Conservation (phyloP, 108 stramenopile species). For the Mayamaea pseudoterrestris region DNA sequence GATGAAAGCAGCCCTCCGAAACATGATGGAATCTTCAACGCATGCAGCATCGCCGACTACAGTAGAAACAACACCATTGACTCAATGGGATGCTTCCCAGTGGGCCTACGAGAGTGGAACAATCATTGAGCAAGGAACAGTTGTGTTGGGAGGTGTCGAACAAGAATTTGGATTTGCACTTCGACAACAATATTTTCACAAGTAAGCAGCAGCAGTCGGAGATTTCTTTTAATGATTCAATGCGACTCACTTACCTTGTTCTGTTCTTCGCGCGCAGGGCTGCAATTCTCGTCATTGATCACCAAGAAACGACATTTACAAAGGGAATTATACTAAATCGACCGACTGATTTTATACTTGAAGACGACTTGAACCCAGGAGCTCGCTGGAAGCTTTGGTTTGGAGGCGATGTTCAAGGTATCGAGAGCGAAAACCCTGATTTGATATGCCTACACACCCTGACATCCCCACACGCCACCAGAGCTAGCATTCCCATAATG, state of each 20-base stretch:
- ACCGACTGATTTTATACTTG: conserved; percentile 43
- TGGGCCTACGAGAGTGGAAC: conserved; percentile 75
- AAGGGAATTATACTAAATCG: conserved; percentile 69
- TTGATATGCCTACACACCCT: conserved; percentile 72
- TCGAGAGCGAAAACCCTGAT: conserved; percentile 51
- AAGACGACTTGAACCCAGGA: conserved; percentile 31
- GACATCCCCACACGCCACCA: conserved; percentile 25
- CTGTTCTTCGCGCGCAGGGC: too few relatives aligned
- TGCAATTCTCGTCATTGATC: conserved; percentile 52
- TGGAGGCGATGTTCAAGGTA: conserved; percentile 55
- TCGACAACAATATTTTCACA: conserved; percentile 74
- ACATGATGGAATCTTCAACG: conserved; percentile 1
- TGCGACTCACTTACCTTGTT: too few relatives aligned
- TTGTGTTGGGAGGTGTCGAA: conserved; percentile 63
- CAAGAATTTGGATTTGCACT: conserved; percentile 73
- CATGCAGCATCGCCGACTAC: background rate
- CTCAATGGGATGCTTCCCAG: conserved; percentile 47
- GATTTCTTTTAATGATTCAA: too few relatives aligned
- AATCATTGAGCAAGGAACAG: conserved; percentile 66
- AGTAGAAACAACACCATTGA: conserved; percentile 28
- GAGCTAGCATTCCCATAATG: conserved; percentile 54
- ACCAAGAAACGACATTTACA: conserved; percentile 31
- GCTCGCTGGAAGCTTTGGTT: conserved; percentile 57
- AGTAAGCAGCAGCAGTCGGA: too few relatives aligned
- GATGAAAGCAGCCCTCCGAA: background rate